phyloP scores from a whole-genome alignment of 1,139 yeast species.

The Suhomyces kunorum region DNA sequence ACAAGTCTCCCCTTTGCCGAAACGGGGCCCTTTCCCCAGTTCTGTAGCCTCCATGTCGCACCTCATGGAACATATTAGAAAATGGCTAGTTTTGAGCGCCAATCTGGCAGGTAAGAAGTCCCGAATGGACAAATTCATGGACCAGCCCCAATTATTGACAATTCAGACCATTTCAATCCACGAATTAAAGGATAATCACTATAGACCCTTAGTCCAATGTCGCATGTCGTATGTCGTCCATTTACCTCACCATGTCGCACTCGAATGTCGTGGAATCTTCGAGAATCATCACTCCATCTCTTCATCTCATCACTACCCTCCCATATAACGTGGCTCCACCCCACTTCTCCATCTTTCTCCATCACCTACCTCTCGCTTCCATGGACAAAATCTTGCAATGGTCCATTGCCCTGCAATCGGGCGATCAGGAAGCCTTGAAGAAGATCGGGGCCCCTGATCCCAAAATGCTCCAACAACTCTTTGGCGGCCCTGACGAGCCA shows the following conservation, averaged over 20 bases:
- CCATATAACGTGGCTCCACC: background rate
- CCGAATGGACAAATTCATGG: too few species aligned
- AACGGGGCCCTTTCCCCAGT: too few species aligned
- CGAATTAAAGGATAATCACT: too few species aligned
- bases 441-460: constrained; percentile 75
- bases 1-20: too few species aligned
- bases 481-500: constrained; percentile 87
- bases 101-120: too few species aligned
- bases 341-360: background rate
- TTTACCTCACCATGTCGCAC: background rate
- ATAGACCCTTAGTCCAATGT: too few species aligned
- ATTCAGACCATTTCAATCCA: too few species aligned
- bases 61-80: too few species aligned
- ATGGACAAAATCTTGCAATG: constrained; percentile 92
- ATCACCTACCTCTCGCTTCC: background rate
- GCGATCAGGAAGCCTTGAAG: constrained; percentile 62
- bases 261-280: constrained; percentile 14
- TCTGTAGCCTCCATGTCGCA: too few species aligned
- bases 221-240: constrained; percentile 1
- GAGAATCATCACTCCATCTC: constrained; percentile 7
- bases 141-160: too few species aligned
- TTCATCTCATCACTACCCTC: background rate
- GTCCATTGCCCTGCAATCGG: constrained; percentile 80
- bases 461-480: constrained; percentile 69
- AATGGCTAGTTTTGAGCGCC: too few species aligned